Evolutionary conservation across 768 basidiomycete genomes (phyloP).

Genomic region (Sporobolomyces phaffii): DNA sequence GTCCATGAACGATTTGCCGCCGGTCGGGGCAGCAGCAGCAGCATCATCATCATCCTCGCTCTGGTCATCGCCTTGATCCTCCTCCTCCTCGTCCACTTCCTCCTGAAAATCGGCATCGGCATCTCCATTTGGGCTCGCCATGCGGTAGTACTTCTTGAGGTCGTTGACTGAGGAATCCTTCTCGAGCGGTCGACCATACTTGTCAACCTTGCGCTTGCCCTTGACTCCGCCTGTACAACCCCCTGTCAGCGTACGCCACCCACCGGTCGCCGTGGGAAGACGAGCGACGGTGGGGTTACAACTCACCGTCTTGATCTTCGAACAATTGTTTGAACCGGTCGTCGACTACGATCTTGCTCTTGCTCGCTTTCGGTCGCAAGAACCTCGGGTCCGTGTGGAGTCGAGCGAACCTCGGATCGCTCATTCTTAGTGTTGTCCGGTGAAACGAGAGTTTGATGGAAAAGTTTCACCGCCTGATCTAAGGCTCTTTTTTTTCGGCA

Average conservation of each 20-base stretch:
- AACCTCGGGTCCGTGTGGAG: conserved; percentile 90
- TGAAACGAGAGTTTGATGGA: background rate
- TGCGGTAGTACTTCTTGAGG: conserved; percentile 49
- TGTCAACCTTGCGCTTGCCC: conserved; percentile 46
- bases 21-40: background rate
- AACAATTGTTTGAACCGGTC: conserved; percentile 83
- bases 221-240: background rate
- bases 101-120: conserved; percentile 11
- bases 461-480: no score
- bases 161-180: conserved; percentile 47
- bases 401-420: conserved; percentile 76
- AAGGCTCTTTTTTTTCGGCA: no score
- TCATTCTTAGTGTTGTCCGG: background rate
- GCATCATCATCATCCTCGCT: conserved; percentile 18
- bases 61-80: background rate
- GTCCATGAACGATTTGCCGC: conserved; percentile 50
- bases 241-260: background rate
- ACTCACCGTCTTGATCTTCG: conserved; percentile 42
- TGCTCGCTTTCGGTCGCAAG: conserved; percentile 69
- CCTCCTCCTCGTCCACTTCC: conserved; percentile 3
- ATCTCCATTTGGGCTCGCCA: conserved; percentile 44
- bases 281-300: background rate
- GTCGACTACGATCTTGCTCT: conserved; percentile 79
- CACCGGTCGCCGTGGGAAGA: background rate
- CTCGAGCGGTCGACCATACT: conserved; percentile 48